A percentile compares a stretch with the other conserved stretches of the same genome.
phyloP scores from a whole-genome alignment of 257 asterid genomes.

The Ocimum tenuiflorum region DNA sequence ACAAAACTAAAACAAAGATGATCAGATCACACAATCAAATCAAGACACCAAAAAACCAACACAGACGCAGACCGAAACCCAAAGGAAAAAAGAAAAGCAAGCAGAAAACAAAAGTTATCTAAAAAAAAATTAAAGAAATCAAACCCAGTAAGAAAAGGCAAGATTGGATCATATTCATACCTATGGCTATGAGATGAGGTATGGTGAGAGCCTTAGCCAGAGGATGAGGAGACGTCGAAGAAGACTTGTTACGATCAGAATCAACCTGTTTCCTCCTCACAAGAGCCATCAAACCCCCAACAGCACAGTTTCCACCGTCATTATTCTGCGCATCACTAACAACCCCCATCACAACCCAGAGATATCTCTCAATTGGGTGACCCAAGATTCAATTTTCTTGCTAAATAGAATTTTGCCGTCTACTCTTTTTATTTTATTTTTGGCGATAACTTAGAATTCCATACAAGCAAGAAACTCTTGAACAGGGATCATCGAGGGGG shows the following conservation, averaged over 20 bases:
- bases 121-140: not conserved
- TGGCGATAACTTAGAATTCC: constrained; percentile 9
- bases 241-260: constrained; percentile 40
- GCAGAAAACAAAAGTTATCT: not conserved
- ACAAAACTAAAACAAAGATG: not conserved
- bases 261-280: constrained; percentile 92
- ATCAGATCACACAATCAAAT: not conserved
- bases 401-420: not conserved
- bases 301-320: constrained; percentile 31
- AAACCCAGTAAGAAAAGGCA: not conserved
- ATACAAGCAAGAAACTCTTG: constrained; percentile 16
- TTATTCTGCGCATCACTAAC: constrained; percentile 33
- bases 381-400: constrained; percentile 23
- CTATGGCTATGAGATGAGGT: constrained; percentile 83
- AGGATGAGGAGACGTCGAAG: constrained; percentile 41
- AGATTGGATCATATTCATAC: constrained; percentile 33
- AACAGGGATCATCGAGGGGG: constrained; percentile 13
- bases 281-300: constrained; percentile 48
- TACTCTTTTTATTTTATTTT: not conserved
- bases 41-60: not conserved
- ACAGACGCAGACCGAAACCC: not conserved
- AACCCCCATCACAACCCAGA: constrained; percentile 36
- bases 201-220: constrained; percentile 66
- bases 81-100: not conserved
- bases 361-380: constrained; percentile 6